Evolutionary conservation across 2,329 filamentous ascomycete genomes (phyloP), one percentile per base, ranked within the genome.

Genomic region (Hypoxylon sp.): DNA sequence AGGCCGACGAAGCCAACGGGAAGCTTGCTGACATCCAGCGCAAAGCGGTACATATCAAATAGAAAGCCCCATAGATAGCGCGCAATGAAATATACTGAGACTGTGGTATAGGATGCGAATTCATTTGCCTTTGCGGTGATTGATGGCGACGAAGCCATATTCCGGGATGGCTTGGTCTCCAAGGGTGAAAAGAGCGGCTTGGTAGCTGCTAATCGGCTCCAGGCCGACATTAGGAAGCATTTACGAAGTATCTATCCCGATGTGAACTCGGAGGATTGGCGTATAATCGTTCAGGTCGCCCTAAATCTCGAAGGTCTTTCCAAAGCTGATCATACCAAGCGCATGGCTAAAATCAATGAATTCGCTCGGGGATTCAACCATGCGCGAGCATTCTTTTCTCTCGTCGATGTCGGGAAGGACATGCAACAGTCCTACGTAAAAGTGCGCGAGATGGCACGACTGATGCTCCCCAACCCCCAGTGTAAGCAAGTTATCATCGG

Each of bases 401-500:
- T 67, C 19, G 48, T 67, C 37, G 60, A 67, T 30, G 61, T 67
- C 17, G 64, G 64, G 6, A 50, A 62, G 32, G 61, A 58, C 17
- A 67, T 64, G 39, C 57, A 67, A n/a, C 61, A 64, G 48, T 61
- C 64, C 13, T 61, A 67, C 17, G 62, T 62, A 32, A 67, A 67
- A 57, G 57, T 67, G 19, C 55, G 61, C 13, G 57, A 67, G 32
- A 64, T 46, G 6, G n/a, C 64, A 5, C 64, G 57, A 17, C 17
- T 61, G n/a, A 62, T 64, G 61, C 37, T 59, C 2, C 19, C 56
- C 39, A 67, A 67, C n/a, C 50, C 64, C 20, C 64, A 67, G 17
- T 67, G 64, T 44, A 67, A 59, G 19, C 61, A 64, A 24, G 59
- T 67, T 47, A 57, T 67, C 22, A 64, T 67, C 30, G 61, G 64